Evolutionary conservation across 2,329 filamentous ascomycete genomes (phyloP), one percentile per base, ranked within the genome.

Genomic region (Blastomyces parvus): DNA sequence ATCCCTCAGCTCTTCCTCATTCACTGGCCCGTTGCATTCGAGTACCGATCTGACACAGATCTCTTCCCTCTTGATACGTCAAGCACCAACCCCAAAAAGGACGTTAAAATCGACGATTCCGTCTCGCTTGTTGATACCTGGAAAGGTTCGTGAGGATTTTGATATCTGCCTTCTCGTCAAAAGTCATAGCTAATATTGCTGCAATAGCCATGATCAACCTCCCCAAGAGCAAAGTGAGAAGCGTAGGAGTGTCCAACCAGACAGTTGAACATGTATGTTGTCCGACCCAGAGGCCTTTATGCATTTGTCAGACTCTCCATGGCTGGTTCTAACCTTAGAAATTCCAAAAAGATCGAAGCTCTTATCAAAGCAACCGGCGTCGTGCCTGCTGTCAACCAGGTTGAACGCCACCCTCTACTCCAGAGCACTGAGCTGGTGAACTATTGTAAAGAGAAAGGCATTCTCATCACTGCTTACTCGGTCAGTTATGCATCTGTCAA

Each of bases 381-480:
- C 67, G 77, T 84, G 1, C 86, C 86, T 0, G 84, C 84, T 1
- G 82, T 83, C 68, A 88, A 89, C 74, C 86, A 89, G 75, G 84
- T 89, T 66, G 86, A 89, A 72, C 84, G 84, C 60, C 86, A 89
- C 72, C 85, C 86, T 1, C 87, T 87, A 69, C 79, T 89, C 13
- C 86, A 88, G 71, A 86, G 84, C 70, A 76, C 76, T 1, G 78
- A 82, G 22, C 75, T 89, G 36, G 73, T 86, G 8, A 76, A 81
- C 17, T 85, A 82, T 73, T 85, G 82, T 75, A 74, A 81, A 61
- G 72, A 79, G 66, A 82, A 87, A 72, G 78, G 78, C 65, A 87
- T 88, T 66, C 77, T 84, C 64, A 73, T 88, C 57, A 82, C 84
- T 69, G 85, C 85, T 4, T 88, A 88, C 74, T 87, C 83, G 50